Base-by-base conservation (phyloP, 495 filamentous ascomycete genomes). In the Penicillium arizonense region DNA sequence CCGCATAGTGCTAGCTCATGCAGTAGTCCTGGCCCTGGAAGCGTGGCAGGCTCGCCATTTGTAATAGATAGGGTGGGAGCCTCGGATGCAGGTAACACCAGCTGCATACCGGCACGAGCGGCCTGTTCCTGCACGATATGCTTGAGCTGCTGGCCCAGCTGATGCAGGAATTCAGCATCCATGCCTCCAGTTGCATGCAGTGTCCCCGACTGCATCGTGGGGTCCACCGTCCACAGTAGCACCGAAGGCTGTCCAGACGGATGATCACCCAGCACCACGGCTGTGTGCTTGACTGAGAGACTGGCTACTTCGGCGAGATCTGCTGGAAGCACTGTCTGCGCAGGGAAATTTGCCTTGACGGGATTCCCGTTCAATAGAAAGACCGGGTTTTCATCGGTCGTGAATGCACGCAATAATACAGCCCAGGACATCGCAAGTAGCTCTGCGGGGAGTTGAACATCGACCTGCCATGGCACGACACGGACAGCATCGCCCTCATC, bases 11-110 rank as follows among this genome's bases (percentile, higher is more conserved):
- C 78, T 3, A 91, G 72, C n/a, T 85, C 63, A 62, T 90, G 87
- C 5, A 91, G 75, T 12, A 89, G 70, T 28, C 66, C 49, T n/a
- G 87, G 84, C 1, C 87, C 87, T 9, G 75, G 63, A 11, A 88
- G 55, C 5, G 57, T 56, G 36, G 49, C 47, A n/a, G 87, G 85
- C 5, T 71, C 61, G 13, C 76, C 67, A 63, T 91, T 90, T 24
- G 84, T 62, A 47, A 88, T 78, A 0, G 87, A 88, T n/a, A 85
- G 56, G 23, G 38, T 53, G 40, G 66, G 56, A 16, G 58, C 44
- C 45, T 67, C 54, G 3, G 45, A 43, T 9, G 21, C 36, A 51
- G 50, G 42, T 30, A 56, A 9, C 39, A 50, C 32, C 47, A 61
- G 16, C 47, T 54, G 58, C 7, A 53, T 50, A 33, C 43, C 59